Evolutionary conservation across 2,329 filamentous ascomycete genomes (phyloP).

Genomic region (Aspergillus unguis): DNA sequence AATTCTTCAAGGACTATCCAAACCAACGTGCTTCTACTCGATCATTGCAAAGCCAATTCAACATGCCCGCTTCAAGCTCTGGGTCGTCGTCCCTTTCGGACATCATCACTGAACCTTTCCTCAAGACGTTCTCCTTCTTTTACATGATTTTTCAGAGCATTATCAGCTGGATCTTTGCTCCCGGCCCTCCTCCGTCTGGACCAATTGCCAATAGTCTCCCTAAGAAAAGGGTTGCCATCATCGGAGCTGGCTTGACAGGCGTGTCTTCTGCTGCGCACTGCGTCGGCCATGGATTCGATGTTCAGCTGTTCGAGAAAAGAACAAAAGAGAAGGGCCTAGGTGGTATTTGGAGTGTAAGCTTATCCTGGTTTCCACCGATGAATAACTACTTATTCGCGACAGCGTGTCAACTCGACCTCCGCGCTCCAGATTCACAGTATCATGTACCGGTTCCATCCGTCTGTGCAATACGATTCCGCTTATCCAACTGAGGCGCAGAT

Average conservation of each 20-base stretch:
- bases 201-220: slow-evolving; percentile 51
- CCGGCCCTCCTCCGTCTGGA: slow-evolving; percentile 60
- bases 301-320: slow-evolving; percentile 73
- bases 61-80: slow-evolving; percentile 1
- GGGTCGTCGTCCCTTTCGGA: slow-evolving; percentile 21
- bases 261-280: slow-evolving; percentile 78
- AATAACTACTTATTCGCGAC: slow-evolving; percentile 5
- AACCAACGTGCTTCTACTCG: background rate
- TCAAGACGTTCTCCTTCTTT: slow-evolving; percentile 29
- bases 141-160: slow-evolving; percentile 31
- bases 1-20: background rate
- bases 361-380: background rate
- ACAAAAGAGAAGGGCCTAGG: slow-evolving; percentile 61
- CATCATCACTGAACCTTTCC: slow-evolving; percentile 29
- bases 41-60: background rate
- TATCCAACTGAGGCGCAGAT: slow-evolving; percentile 77
- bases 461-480: slow-evolving; percentile 68
- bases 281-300: slow-evolving; percentile 80
- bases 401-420: slow-evolving; percentile 78
- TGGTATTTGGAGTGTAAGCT: slow-evolving; percentile 73
- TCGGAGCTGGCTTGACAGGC: slow-evolving; percentile 69
- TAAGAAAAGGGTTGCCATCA: slow-evolving; percentile 61
- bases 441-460: slow-evolving; percentile 86
- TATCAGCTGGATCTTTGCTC: slow-evolving; percentile 58
- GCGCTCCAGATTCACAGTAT: slow-evolving; percentile 78